Evolutionary conservation across 179 eudicot species (phyloP).

Genomic region (Spergularia azorica): DNA sequence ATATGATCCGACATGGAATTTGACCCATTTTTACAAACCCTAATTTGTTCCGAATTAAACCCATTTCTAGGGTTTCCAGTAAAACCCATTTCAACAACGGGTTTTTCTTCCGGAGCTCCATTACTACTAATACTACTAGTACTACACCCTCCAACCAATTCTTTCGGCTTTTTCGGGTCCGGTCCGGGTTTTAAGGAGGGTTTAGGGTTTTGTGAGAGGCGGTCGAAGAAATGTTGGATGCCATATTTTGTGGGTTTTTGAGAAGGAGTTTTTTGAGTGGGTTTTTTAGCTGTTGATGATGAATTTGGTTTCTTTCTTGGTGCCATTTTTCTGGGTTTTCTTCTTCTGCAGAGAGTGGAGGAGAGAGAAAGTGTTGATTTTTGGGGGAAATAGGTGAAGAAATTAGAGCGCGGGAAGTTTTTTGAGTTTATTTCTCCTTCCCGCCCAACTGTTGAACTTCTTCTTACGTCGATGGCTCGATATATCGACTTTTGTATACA

Average conservation of each 20-base stretch:
- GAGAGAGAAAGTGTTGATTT: not conserved
- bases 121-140: not conserved
- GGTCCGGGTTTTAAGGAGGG: slow-evolving; percentile 10
- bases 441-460: not conserved
- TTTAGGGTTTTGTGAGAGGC: slow-evolving; percentile 50
- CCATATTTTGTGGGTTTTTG: slow-evolving; percentile 77
- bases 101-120: not conserved
- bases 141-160: not conserved
- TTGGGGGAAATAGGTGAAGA: too few species aligned
- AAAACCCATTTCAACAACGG: not conserved
- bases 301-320: slow-evolving; percentile 61
- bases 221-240: slow-evolving; percentile 88
- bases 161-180: not conserved
- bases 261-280: slow-evolving; percentile 45
- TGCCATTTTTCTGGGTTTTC: slow-evolving; percentile 42
- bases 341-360: too few species aligned
- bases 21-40: slow-evolving; percentile 16
- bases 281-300: slow-evolving; percentile 56
- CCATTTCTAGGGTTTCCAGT: slow-evolving; percentile 10
- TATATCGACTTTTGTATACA: too few species aligned
- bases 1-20: slow-evolving; percentile 30
- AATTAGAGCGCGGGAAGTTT: too few species aligned
- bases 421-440: not conserved
- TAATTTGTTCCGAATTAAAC: slow-evolving; percentile 10
- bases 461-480: too few species aligned